Evolutionary conservation across 1,284 basidiomycete species (phyloP).

Genomic region (Fomitopsis palustris): DNA sequence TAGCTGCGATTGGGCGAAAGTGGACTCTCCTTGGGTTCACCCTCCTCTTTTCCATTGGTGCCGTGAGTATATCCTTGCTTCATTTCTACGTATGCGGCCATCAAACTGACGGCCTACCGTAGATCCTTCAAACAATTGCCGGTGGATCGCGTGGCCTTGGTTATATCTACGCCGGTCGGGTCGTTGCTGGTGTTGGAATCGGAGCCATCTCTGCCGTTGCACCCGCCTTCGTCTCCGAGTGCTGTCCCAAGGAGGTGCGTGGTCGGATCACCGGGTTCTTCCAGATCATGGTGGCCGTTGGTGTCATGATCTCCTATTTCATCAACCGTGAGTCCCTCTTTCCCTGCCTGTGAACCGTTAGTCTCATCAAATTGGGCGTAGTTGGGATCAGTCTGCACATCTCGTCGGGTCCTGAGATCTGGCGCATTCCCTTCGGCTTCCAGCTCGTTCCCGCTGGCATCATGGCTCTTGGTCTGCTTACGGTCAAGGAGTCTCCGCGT

Average conservation of each 20-base stretch:
- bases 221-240: constrained; percentile 78
- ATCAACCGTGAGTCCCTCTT: constrained; percentile 54
- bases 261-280: constrained; percentile 74
- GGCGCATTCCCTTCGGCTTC: constrained; percentile 74
- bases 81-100: not conserved
- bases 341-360: not conserved
- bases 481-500: constrained; percentile 50
- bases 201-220: constrained; percentile 66
- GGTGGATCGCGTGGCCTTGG: constrained; percentile 49
- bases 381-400: constrained; percentile 62
- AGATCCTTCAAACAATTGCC: constrained; percentile 62
- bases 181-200: constrained; percentile 67
- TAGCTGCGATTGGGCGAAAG: constrained; percentile 54
- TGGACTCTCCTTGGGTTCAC: constrained; percentile 56
- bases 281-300: constrained; percentile 78
- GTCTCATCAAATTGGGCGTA: constrained; percentile 20
- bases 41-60: constrained; percentile 63
- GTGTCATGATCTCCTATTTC: constrained; percentile 79
- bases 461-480: constrained; percentile 70
- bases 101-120: not conserved
- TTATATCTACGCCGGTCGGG: constrained; percentile 74
- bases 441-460: constrained; percentile 78
- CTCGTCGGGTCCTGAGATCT: constrained; percentile 44
- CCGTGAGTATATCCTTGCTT: constrained; percentile 37
- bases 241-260: constrained; percentile 71